Conservation (phyloP, 352 stramenopile genomes). For the Aphanomyces invadans region DNA sequence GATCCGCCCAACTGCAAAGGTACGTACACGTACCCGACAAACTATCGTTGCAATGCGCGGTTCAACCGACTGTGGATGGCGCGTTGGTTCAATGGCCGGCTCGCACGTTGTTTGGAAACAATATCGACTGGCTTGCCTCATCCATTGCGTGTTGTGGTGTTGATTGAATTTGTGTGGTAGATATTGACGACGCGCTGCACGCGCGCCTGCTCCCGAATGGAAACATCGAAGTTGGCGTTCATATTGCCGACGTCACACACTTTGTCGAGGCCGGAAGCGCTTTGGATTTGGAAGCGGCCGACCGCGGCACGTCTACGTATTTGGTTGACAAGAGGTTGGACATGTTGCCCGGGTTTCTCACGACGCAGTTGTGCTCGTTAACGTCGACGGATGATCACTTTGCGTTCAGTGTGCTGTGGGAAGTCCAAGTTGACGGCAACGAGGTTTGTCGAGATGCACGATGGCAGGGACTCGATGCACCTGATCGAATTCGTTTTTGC, state of each 20-base stretch:
- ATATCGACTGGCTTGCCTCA: too few relatives aligned
- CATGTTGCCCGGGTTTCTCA: constrained; percentile 97
- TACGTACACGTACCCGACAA: background rate
- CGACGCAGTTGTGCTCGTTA: constrained; percentile 96
- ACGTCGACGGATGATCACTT: constrained; percentile 71
- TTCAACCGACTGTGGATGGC: too few relatives aligned
- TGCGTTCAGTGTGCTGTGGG: constrained; percentile 74
- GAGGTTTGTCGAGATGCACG: too few relatives aligned
- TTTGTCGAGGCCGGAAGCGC: constrained; percentile 94
- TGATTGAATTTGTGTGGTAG: constrained; percentile 28
- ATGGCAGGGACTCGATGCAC: too few relatives aligned
- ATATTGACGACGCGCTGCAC: constrained; percentile 97
- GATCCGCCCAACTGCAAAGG: constrained; percentile 81
- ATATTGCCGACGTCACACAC: constrained; percentile 99
- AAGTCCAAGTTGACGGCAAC: constrained; percentile 51
- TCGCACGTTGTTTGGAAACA: too few relatives aligned
- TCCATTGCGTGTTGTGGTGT: too few relatives aligned
- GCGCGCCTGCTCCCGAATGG: constrained; percentile 65
- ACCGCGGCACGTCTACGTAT: constrained; percentile 94
- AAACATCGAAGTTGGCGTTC: constrained; percentile 91
- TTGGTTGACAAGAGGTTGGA: constrained; percentile 95
- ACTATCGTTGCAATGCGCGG: background rate
- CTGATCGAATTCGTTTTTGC: too few relatives aligned
- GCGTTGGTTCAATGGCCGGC: too few relatives aligned
- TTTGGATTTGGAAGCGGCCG: constrained; percentile 92